Percentiles rank a stretch among this genome's conserved stretches.
Evolutionary conservation across 2,329 filamentous ascomycete genomes (phyloP).

Genomic region (Penicillium sp.): DNA sequence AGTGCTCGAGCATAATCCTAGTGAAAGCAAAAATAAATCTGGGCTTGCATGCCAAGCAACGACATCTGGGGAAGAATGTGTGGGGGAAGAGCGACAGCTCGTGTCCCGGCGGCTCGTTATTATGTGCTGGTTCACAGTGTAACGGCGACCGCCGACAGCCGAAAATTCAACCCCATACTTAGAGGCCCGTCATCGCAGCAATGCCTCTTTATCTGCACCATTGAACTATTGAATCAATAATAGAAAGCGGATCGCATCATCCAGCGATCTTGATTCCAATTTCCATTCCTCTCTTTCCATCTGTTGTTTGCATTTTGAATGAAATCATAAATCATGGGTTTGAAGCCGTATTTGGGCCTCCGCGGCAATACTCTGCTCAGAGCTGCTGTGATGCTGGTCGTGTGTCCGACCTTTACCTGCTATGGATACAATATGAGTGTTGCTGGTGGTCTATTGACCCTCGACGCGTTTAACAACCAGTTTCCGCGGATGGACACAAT

Average conservation of each 20-base stretch:
- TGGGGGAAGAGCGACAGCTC: neutral
- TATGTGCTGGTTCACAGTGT: neutral
- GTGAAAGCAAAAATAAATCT: neutral
- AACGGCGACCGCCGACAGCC: conserved; percentile 8
- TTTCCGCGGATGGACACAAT: conserved; percentile 53
- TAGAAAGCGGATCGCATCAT: neutral
- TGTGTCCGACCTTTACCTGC: conserved; percentile 42
- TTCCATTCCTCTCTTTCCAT: neutral
- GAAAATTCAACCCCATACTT: neutral
- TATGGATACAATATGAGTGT: conserved; percentile 55
- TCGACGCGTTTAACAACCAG: conserved; percentile 26
- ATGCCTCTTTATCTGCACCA: neutral
- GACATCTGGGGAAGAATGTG: neutral
- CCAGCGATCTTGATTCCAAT: neutral
- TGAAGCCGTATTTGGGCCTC: conserved; percentile 22
- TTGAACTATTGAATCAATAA: neutral
- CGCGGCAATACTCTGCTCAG: conserved; percentile 21
- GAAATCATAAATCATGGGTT: conserved; percentile 13
- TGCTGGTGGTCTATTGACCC: conserved; percentile 48
- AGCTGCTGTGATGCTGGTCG: conserved; percentile 22
- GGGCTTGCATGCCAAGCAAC: neutral
- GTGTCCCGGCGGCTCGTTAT: neutral
- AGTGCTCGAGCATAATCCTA: neutral
- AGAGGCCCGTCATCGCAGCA: neutral
- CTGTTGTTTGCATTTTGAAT: neutral